Conservation (phyloP, 2,329 filamentous ascomycete species). For the Apiospora rasikravindrae region DNA sequence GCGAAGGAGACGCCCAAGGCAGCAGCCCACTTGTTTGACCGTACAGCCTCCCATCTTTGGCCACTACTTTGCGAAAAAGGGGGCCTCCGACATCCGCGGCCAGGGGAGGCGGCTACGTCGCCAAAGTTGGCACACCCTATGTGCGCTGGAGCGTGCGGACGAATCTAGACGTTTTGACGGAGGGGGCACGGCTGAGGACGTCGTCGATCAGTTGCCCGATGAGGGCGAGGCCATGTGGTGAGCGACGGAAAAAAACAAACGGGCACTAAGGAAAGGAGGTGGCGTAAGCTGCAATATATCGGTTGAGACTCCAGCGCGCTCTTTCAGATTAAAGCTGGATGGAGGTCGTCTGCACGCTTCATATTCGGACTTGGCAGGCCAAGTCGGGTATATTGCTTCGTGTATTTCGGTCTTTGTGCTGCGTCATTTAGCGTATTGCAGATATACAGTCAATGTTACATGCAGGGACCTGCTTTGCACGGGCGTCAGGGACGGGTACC, state of each 20-base stretch:
- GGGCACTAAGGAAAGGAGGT: neutral
- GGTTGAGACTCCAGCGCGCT: neutral
- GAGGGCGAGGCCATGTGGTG: neutral
- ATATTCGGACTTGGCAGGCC: neutral
- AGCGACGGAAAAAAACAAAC: neutral
- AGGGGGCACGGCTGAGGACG: constrained; percentile 21
- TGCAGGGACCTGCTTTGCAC: neutral
- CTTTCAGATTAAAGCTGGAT: neutral
- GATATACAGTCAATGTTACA: neutral
- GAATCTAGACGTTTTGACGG: constrained; percentile 29
- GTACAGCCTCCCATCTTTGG: constrained; percentile 37
- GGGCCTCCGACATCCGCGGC: constrained; percentile 32
- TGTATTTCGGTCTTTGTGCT: neutral
- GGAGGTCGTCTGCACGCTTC: neutral
- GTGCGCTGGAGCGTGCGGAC: constrained; percentile 32
- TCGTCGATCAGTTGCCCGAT: constrained; percentile 30
- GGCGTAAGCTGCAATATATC: neutral
- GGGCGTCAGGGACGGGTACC: neutral
- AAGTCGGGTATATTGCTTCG: neutral
- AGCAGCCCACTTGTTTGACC: constrained; percentile 31
- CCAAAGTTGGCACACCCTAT: constrained; percentile 32
- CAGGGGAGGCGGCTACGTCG: constrained; percentile 33
- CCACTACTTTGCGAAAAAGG: constrained; percentile 30
- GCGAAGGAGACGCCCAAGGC: neutral
- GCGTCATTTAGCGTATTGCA: neutral